phyloP scores from a whole-genome alignment of 305 asterid species.

The Plantago coronopus region DNA sequence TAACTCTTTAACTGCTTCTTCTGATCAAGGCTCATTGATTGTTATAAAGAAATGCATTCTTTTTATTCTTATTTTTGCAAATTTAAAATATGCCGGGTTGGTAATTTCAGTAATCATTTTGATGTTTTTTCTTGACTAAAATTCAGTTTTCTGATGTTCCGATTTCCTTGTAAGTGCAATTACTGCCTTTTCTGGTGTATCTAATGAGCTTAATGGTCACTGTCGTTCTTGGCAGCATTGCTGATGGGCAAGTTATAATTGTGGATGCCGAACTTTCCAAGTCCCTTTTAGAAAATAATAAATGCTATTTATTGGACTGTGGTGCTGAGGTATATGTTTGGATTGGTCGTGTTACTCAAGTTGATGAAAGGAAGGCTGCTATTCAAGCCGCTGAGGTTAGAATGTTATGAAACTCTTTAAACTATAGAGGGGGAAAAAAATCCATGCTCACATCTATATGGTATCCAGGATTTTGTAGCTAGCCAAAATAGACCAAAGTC shows the following conservation, averaged over 20 bases:
- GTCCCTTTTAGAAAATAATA: conserved; percentile 81
- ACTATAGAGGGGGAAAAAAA: neutral
- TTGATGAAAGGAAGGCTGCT: conserved; percentile 92
- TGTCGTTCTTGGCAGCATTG: conserved; percentile 49
- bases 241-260: conserved; percentile 62
- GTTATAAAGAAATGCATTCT: too few relatives aligned
- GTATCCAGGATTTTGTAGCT: conserved; percentile 63
- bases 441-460: conserved; percentile 24
- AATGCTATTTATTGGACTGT: conserved; percentile 87
- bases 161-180: neutral
- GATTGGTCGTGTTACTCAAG: conserved; percentile 98
- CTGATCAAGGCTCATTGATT: too few relatives aligned
- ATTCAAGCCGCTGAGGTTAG: conserved; percentile 87
- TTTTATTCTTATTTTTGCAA: too few relatives aligned
- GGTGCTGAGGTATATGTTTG: conserved; percentile 94
- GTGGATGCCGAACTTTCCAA: conserved; percentile 84
- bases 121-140: neutral
- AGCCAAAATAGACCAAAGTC: conserved; percentile 74
- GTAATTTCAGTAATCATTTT: neutral
- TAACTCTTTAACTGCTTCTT: too few relatives aligned
- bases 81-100: neutral
- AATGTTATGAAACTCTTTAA: conserved; percentile 18
- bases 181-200: neutral
- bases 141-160: neutral
- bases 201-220: conserved; percentile 8